These are phyloP conservation scores for Ogataea saltuana DNA, from an alignment of 805 yeast species.

Conservation along the genomic window DNA sequence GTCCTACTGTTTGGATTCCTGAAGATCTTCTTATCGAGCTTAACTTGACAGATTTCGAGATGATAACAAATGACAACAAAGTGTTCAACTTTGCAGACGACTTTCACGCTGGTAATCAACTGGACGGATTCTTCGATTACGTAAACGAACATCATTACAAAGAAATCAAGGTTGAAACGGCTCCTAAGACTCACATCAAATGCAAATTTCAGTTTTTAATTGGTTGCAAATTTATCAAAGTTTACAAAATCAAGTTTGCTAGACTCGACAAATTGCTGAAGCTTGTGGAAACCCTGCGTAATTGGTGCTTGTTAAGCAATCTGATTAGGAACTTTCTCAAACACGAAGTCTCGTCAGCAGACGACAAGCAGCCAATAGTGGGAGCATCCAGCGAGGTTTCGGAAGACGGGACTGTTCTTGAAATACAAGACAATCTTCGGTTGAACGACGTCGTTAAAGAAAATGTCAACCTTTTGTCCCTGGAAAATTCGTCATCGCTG, in stretches of 20 bases:
- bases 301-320: constrained; percentile 32
- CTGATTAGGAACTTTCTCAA: constrained; percentile 24
- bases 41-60: constrained; percentile 27
- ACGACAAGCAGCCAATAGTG: not conserved
- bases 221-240: constrained; percentile 33
- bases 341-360: constrained; percentile 8
- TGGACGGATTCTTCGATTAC: constrained; percentile 24
- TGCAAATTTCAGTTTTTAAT: constrained; percentile 22
- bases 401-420: constrained; percentile 14
- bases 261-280: constrained; percentile 21
- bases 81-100: constrained; percentile 22
- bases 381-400: constrained; percentile 1
- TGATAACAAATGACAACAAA: constrained; percentile 27
- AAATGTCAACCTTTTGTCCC: constrained; percentile 9
- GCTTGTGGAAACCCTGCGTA: constrained; percentile 27
- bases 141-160: constrained; percentile 22
- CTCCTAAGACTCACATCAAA: constrained; percentile 1
- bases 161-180: constrained; percentile 12
- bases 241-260: constrained; percentile 30
- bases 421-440: constrained; percentile 22
- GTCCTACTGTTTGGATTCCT: constrained; percentile 38
- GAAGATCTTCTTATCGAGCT: constrained; percentile 29
- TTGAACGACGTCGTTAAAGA: constrained; percentile 26
- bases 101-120: constrained; percentile 5
- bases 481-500: not conserved